Conservation (phyloP, 1,139 yeast genomes). For the Chernovozyma aurita region DNA sequence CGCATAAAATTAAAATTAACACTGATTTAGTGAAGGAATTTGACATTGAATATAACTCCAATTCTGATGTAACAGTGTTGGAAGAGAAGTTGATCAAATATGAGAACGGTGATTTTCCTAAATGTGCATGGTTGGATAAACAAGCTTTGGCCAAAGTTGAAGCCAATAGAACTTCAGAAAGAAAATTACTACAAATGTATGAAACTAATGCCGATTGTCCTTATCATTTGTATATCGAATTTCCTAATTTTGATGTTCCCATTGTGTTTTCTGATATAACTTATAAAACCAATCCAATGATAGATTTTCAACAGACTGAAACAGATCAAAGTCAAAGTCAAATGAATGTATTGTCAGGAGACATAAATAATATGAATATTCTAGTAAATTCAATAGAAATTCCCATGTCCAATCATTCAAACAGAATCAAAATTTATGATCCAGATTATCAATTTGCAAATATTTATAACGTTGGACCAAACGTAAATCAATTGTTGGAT, state of each 20-base stretch:
- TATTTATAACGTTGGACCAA: not conserved
- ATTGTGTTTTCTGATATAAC: conserved; percentile 67
- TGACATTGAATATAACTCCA: conserved; percentile 19
- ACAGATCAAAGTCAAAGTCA: conserved; percentile 4
- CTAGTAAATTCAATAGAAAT: conserved; percentile 35
- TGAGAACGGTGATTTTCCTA: conserved; percentile 62
- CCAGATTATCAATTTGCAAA: conserved; percentile 30
- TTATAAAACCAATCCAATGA: conserved; percentile 13
- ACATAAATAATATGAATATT: conserved; percentile 17
- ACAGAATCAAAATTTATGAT: conserved; percentile 26
- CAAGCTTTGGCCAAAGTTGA: conserved; percentile 59
- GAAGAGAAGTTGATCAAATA: conserved; percentile 59
- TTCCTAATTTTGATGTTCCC: conserved; percentile 76
- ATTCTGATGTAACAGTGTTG: conserved; percentile 26
- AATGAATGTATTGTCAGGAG: conserved; percentile 1
- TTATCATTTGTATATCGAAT: conserved; percentile 59
- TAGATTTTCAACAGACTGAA: conserved; percentile 6
- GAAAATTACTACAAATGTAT: conserved; percentile 17
- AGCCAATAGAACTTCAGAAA: conserved; percentile 16
- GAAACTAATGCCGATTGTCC: conserved; percentile 16
- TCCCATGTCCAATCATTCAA: conserved; percentile 16
- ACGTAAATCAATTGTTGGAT: conserved; percentile 32
- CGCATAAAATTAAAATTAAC: conserved; percentile 28
- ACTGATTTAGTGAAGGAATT: conserved; percentile 4
- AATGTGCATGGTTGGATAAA: conserved; percentile 74